phyloP scores from a whole-genome alignment of 2,329 filamentous ascomycete genomes.

The Pseudogymnoascus sp. region DNA sequence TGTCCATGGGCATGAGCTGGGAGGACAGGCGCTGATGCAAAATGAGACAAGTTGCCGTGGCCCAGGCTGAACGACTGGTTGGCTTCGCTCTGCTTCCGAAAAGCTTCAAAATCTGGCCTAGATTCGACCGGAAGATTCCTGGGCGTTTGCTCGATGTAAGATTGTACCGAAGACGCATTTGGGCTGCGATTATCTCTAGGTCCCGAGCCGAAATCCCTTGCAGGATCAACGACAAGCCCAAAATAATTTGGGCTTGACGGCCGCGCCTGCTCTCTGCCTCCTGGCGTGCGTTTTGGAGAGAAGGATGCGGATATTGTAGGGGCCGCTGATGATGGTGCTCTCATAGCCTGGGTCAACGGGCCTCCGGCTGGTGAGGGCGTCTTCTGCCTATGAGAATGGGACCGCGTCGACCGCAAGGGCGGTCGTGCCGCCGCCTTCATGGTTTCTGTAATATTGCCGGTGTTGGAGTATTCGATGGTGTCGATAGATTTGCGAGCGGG shows the following conservation, averaged over 20 bases:
- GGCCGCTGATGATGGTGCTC: constrained; percentile 22
- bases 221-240: constrained; percentile 59
- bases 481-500: not conserved
- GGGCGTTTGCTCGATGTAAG: constrained; percentile 59
- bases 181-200: constrained; percentile 68
- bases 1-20: constrained; percentile 9
- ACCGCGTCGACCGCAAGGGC: constrained; percentile 22
- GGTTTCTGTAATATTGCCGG: constrained; percentile 4
- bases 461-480: not conserved
- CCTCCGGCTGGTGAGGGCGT: constrained; percentile 14
- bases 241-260: constrained; percentile 79
- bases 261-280: constrained; percentile 24
- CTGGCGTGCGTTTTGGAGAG: constrained; percentile 19
- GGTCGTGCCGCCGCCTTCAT: constrained; percentile 26
- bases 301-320: constrained; percentile 16
- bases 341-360: constrained; percentile 16
- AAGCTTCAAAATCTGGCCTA: constrained; percentile 76
- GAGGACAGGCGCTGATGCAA: constrained; percentile 29
- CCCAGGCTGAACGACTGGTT: constrained; percentile 44
- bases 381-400: constrained; percentile 16
- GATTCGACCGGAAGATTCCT: constrained; percentile 63
- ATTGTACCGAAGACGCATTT: constrained; percentile 60
- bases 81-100: constrained; percentile 62
- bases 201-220: constrained; percentile 54
- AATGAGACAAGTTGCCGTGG: constrained; percentile 35